Percentiles rank a stretch among this genome's conserved stretches.
Evolutionary conservation across 441 rosid genomes (phyloP).

Genomic region (Gossypium gossypioides): DNA sequence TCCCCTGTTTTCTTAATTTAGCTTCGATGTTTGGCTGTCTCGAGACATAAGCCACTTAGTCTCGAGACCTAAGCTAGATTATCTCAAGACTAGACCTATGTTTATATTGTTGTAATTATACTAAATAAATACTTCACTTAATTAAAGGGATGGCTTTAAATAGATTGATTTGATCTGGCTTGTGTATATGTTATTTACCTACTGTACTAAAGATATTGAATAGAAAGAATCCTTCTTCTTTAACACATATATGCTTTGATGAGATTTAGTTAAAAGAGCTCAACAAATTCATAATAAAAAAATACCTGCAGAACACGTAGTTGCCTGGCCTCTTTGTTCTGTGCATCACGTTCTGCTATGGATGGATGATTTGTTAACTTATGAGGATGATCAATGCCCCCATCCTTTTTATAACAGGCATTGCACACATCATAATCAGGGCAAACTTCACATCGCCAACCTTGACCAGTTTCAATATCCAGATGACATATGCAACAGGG

Average conservation of each 20-base stretch:
- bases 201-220: not conserved
- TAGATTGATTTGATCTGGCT: not conserved
- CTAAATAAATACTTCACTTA: not conserved
- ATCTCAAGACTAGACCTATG: not conserved
- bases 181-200: not conserved
- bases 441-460: constrained; percentile 98
- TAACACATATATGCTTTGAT: not conserved
- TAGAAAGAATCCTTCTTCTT: not conserved
- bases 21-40: too few relatives aligned
- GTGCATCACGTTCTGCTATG: constrained; percentile 88
- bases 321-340: constrained; percentile 95
- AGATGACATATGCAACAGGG: constrained; percentile 81
- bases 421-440: constrained; percentile 96
- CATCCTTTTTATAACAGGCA: constrained; percentile 77
- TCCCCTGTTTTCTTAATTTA: too few relatives aligned
- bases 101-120: not conserved
- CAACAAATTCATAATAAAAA: not conserved
- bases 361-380: constrained; percentile 94
- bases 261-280: not conserved
- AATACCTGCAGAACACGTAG: constrained; percentile 77
- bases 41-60: too few relatives aligned
- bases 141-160: not conserved
- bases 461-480: constrained; percentile 98
- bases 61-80: too few relatives aligned
- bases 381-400: constrained; percentile 94